These are phyloP conservation scores for Pascua sp. DNA, from an alignment of 1,284 basidiomycete genomes.

Conservation along the genomic window DNA sequence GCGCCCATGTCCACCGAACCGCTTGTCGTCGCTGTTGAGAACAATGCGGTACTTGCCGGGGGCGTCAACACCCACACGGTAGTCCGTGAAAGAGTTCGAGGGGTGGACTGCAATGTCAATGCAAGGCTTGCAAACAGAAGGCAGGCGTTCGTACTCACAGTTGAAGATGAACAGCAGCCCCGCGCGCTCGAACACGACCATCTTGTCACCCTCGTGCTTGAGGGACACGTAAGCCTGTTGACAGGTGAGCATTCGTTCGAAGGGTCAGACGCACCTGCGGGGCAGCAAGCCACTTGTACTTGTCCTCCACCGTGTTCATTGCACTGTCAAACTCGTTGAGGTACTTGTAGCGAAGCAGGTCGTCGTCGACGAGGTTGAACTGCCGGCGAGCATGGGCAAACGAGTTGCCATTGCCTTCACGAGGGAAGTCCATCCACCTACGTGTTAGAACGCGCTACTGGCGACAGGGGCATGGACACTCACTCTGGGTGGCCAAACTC, in stretches of 20 bases:
- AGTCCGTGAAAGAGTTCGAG: conserved; percentile 81
- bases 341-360: conserved; percentile 80
- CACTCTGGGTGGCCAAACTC: conserved; percentile 96
- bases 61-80: conserved; percentile 82
- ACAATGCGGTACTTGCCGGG: conserved; percentile 82
- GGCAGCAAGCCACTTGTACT: conserved; percentile 78
- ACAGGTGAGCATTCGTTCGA: neutral
- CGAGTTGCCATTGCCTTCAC: conserved; percentile 88
- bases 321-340: conserved; percentile 87
- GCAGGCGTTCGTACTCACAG: conserved; percentile 47
- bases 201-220: conserved; percentile 87
- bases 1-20: conserved; percentile 85
- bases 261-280: conserved; percentile 59
- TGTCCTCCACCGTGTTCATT: conserved; percentile 83
- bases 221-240: conserved; percentile 81
- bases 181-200: conserved; percentile 89
- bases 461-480: conserved; percentile 14
- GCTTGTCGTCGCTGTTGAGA: conserved; percentile 78
- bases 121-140: neutral
- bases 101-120: conserved; percentile 61
- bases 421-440: conserved; percentile 97
- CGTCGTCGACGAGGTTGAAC: conserved; percentile 90
- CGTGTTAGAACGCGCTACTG: neutral
- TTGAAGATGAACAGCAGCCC: conserved; percentile 94
- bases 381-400: conserved; percentile 94